Base-by-base conservation (phyloP, 352 stramenopile genomes). In the Globisporangium echinulatum region DNA sequence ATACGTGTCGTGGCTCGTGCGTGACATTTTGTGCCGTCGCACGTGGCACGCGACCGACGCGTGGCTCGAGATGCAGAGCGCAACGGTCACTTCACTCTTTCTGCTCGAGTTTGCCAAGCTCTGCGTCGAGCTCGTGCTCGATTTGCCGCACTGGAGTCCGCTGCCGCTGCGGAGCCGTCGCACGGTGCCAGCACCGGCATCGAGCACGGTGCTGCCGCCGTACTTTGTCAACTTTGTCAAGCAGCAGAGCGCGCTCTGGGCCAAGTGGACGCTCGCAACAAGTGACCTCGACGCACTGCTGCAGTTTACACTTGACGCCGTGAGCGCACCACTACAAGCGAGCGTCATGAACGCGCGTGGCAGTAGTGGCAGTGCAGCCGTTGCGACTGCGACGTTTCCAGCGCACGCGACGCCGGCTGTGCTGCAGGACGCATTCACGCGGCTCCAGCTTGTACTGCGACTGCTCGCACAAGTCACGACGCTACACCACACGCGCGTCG, bases 171-270 rank as follows among this genome's bases (percentile, higher is more conserved):
- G 63, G 37, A 58, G 60, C 1, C 69, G 69, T 39, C 72, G 75
- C 40, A 64, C 67, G 1, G 7, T 13, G 10, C 72, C 77, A 49
- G 59, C 61, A 17, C 67, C 79, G 25, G 68, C 71, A 0, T 88
- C 83, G 7, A 77, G 65, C 17, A 91, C 90, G 55, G 81, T 85
- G 11, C 61, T 93, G 47, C 84, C 84, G 11, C 84, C 84, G 36
- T 93, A 93, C 58, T 91, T 93, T 53, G 77, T 93, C 25, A 93
- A 93, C 52, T 93, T 93, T 52, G 84, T 93, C 49, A 93, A 92
- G 49, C 84, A 92, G 55, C 84, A 92, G 63, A 66, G 70, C 1
- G 33, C 58, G 4, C 71, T 93, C 49, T 93, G 84, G 84, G 54
- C 67, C 4, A 90, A 88, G 47, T 93, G 82, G 82, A 88, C 81